Conservation (phyloP, 179 eudicot species). For the Drosera spatulata region DNA sequence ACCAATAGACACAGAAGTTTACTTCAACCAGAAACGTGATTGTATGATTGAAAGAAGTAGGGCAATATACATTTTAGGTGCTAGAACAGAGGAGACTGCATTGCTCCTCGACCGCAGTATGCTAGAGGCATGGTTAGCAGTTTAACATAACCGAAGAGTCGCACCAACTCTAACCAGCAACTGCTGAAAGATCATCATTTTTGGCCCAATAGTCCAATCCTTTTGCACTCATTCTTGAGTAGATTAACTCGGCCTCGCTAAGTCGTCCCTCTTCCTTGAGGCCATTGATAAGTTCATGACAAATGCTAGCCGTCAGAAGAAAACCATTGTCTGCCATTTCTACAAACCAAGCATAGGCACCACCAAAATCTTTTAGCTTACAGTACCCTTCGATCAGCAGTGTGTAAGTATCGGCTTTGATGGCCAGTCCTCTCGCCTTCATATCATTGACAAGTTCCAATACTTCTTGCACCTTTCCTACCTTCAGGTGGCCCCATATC, state of each 20-base stretch:
- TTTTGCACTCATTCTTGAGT: conserved; percentile 57
- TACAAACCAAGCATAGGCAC: conserved; percentile 57
- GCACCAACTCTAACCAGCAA: conserved; percentile 22
- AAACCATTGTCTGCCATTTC: conserved; percentile 56
- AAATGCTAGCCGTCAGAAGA: conserved; percentile 22
- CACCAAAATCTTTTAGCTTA: conserved; percentile 31
- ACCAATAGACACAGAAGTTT: no score
- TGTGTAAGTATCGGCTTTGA: conserved; percentile 56
- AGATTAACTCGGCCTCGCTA: conserved; percentile 33
- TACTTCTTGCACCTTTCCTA: conserved; percentile 32
- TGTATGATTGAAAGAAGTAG: no score
- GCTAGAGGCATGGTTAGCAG: no score
- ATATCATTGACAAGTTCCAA: conserved; percentile 43
- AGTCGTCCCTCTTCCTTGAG: conserved; percentile 47
- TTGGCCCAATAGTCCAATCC: conserved; percentile 27
- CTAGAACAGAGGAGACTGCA: no score
- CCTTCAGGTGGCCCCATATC: conserved; percentile 38
- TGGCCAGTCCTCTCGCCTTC: conserved; percentile 44
- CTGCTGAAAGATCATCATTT: conserved; percentile 31
- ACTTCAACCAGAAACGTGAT: no score
- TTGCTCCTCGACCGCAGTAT: no score
- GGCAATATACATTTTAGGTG: no score
- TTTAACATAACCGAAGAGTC: no score
- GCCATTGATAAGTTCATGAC: conserved; percentile 60
- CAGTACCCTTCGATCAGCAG: conserved; percentile 49